Conservation (phyloP, 2,329 filamentous ascomycete species). For the Calonectria crousiana region DNA sequence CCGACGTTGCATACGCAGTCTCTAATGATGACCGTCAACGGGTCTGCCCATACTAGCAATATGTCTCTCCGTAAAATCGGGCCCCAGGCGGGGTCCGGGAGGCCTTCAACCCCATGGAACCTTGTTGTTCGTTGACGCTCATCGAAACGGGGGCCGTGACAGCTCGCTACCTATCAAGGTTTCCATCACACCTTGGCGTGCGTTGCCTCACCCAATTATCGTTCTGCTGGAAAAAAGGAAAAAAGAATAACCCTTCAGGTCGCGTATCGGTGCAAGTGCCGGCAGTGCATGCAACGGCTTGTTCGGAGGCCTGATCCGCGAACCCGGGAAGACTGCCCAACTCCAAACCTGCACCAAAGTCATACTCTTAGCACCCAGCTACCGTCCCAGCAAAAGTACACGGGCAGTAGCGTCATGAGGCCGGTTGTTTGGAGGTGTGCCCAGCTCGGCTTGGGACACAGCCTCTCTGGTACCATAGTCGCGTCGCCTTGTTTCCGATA, state of each 20-base stretch:
- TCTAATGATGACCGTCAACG: constrained; percentile 4
- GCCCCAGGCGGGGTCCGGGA: neutral
- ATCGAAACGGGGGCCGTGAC: constrained; percentile 3
- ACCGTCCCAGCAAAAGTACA: neutral
- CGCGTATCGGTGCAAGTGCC: constrained; percentile 19
- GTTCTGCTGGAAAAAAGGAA: neutral
- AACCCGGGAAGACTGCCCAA: constrained; percentile 17
- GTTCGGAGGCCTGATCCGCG: constrained; percentile 11
- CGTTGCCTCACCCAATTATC: neutral
- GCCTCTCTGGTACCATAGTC: constrained; percentile 5
- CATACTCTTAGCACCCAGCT: neutral
- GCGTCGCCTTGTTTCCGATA: constrained; percentile 22
- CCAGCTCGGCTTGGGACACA: neutral
- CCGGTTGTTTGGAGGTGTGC: neutral
- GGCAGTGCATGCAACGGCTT: constrained; percentile 18
- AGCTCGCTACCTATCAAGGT: neutral
- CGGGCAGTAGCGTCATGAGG: neutral
- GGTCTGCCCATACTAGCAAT: neutral
- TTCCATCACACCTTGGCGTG: constrained; percentile 5
- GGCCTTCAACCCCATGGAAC: neutral
- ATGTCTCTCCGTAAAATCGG: neutral
- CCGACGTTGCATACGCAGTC: neutral
- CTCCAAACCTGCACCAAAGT: neutral
- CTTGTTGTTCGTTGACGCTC: neutral
- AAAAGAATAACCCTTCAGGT: neutral